Conservation (phyloP, 208 protist genomes). For the Acanthamoeba triangularis region DNA sequence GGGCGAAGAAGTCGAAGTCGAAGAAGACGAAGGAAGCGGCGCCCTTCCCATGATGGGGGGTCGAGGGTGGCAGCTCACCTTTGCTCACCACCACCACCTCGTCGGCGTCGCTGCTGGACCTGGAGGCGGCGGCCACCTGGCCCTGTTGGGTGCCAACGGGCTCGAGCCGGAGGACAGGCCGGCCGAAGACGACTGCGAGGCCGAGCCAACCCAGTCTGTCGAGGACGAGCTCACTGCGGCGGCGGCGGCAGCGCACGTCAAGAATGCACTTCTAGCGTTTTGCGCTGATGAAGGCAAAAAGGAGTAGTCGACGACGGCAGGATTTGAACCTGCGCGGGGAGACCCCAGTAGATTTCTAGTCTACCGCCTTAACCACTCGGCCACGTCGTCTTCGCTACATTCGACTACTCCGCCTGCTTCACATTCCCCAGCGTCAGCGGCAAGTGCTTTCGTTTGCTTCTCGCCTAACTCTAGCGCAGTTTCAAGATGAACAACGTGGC, state of each 20-base stretch:
- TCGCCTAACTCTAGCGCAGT: no score
- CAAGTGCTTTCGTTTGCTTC: no score
- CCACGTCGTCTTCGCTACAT: neutral
- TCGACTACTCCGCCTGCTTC: no score
- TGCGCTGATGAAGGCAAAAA: no score
- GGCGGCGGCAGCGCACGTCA: neutral
- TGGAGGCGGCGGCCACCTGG: neutral
- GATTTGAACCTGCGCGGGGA: conserved; percentile 6
- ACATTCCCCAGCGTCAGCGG: no score
- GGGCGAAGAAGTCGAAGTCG: no score
- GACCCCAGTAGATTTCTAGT: conserved; percentile 11
- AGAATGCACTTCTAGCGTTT: no score
- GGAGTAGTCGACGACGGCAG: neutral
- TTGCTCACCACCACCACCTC: neutral
- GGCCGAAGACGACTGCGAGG: neutral
- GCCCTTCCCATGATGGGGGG: no score
- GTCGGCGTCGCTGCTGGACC: neutral
- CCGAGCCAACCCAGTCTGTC: conserved; percentile 3
- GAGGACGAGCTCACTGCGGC: neutral
- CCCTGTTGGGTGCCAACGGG: neutral
- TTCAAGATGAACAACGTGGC: no score
- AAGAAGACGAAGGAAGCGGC: no score
- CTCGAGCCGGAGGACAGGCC: neutral
- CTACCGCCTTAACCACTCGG: conserved; percentile 6
- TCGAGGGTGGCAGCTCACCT: no score